These are phyloP conservation scores for Calonectria leucothoes DNA, from an alignment of 2,329 filamentous ascomycete genomes.

Conservation along the genomic window DNA sequence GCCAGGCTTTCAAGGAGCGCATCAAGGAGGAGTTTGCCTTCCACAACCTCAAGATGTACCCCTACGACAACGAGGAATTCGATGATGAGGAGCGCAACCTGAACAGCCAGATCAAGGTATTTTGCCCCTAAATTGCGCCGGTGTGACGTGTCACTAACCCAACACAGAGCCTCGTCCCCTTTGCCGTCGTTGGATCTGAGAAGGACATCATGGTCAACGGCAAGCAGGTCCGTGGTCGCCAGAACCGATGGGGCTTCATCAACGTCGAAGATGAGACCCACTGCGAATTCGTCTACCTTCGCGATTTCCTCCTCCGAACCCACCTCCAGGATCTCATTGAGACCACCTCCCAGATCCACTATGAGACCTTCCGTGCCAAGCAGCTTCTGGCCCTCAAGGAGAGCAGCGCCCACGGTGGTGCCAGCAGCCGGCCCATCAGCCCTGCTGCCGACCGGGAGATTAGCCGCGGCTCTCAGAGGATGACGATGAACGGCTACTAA, in stretches of 20 bases:
- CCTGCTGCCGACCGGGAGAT: conserved; percentile 94
- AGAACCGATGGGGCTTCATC: conserved; percentile 99
- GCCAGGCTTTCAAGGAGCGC: conserved; percentile 95
- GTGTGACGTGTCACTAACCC: conserved; percentile 47
- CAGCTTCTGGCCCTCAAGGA: conserved; percentile 98
- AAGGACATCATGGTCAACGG: conserved; percentile 98
- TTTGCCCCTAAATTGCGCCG: conserved; percentile 28
- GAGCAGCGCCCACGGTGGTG: conserved; percentile 86
- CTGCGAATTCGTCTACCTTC: conserved; percentile 98
- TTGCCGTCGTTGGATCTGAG: conserved; percentile 97
- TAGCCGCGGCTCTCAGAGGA: conserved; percentile 95
- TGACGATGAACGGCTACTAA: conserved; percentile 99
- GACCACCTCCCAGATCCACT: conserved; percentile 99
- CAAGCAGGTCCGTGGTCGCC: conserved; percentile 95
- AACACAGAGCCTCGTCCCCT: conserved; percentile 87
- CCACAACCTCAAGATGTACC: conserved; percentile 99
- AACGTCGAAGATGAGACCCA: conserved; percentile 99
- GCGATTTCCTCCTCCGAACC: conserved; percentile 98
- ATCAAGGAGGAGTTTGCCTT: conserved; percentile 99
- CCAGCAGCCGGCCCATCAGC: conserved; percentile 89
- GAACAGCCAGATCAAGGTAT: conserved; percentile 96
- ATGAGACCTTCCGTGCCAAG: conserved; percentile 99
- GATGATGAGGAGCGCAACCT: conserved; percentile 95
- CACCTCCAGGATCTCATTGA: conserved; percentile 99
- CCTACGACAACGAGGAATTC: conserved; percentile 99